These are phyloP conservation scores for Mercurialis annua DNA, from an alignment of 345 rosid genomes.

Conservation along the genomic window DNA sequence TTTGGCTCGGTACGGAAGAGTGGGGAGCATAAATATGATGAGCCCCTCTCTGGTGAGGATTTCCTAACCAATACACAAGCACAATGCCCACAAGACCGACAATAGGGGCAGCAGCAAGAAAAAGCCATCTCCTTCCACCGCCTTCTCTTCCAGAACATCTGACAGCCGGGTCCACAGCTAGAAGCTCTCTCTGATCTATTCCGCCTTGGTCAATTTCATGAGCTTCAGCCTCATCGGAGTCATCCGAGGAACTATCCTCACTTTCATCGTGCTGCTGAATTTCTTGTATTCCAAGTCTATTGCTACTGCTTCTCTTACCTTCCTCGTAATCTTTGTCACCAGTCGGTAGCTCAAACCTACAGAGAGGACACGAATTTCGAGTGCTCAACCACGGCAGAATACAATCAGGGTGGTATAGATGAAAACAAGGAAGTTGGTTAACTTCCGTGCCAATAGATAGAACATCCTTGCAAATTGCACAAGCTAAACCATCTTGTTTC, in stretches of 20 bases:
- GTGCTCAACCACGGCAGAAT: slow-evolving; percentile 83
- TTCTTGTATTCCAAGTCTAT: slow-evolving; percentile 27
- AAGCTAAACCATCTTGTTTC: slow-evolving; percentile 45
- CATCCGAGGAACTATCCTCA: slow-evolving; percentile 41
- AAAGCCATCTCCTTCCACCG: slow-evolving; percentile 68
- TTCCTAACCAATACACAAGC: slow-evolving; percentile 63
- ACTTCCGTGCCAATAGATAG: slow-evolving; percentile 51
- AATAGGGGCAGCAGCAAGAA: slow-evolving; percentile 79
- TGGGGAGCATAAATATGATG: slow-evolving; percentile 23
- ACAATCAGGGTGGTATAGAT: slow-evolving; percentile 72
- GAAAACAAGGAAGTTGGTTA: slow-evolving; percentile 80
- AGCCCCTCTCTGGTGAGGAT: slow-evolving; percentile 33
- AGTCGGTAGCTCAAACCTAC: slow-evolving; percentile 88
- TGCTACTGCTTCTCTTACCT: slow-evolving; percentile 38
- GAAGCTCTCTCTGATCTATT: slow-evolving; percentile 25
- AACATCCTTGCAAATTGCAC: slow-evolving; percentile 91
- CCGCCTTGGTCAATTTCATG: slow-evolving; percentile 20
- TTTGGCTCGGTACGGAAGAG: slow-evolving; percentile 28
- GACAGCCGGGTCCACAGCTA: slow-evolving; percentile 18
- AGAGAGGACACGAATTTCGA: slow-evolving; percentile 89
- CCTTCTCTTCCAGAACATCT: slow-evolving; percentile 23
- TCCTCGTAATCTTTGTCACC: slow-evolving; percentile 83
- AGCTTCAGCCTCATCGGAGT: slow-evolving; percentile 42
- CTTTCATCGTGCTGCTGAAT: slow-evolving; percentile 38
- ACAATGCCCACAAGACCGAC: slow-evolving; percentile 72